Conservation (phyloP, 306 rosid species). For the Biancaea sappan region DNA sequence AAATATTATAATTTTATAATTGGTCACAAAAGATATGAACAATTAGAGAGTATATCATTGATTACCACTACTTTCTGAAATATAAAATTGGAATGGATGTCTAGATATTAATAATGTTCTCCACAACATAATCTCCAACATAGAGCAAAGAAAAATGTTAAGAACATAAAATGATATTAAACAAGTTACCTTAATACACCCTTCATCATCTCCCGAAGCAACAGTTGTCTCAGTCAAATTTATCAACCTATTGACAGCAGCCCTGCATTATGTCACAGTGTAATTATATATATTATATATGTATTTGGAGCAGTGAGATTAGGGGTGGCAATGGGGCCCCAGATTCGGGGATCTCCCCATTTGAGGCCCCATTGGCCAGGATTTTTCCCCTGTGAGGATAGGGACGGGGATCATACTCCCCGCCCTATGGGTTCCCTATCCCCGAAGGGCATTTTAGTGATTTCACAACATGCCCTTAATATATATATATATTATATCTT, state of each 20-base stretch:
- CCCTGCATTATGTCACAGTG: conserved; percentile 50
- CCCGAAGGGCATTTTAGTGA: too few species aligned
- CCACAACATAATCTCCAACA: conserved; percentile 6
- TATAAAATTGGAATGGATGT: conserved; percentile 1
- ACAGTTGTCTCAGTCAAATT: conserved; percentile 71
- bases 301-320: too few species aligned
- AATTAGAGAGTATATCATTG: neutral
- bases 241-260: conserved; percentile 73
- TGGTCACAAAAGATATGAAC: neutral
- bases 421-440: too few species aligned
- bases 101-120: neutral
- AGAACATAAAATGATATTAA: conserved; percentile 24
- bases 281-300: too few species aligned
- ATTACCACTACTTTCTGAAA: neutral
- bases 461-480: too few species aligned
- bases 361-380: too few species aligned
- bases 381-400: too few species aligned
- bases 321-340: too few species aligned
- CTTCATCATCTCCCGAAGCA: conserved; percentile 90
- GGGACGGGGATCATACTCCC: too few species aligned
- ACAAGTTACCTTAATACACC: conserved; percentile 71
- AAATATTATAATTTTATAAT: neutral
- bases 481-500: too few species aligned
- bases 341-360: too few species aligned
- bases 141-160: conserved; percentile 16